Conservation (phyloP, 352 stramenopile species). For the Phytophthora brassicae region DNA sequence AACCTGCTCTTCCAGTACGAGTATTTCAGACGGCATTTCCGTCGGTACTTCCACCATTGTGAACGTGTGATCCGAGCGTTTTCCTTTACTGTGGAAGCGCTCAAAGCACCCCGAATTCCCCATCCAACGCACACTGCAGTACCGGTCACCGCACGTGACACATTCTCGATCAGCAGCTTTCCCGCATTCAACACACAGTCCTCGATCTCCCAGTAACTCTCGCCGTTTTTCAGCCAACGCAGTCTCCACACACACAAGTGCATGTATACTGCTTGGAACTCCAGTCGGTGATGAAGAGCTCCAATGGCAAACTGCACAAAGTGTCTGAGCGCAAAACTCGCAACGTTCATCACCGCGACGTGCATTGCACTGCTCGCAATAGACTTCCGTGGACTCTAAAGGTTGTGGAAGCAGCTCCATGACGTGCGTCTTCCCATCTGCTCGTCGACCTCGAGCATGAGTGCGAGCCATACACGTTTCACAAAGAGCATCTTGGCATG, state of each 20-base stretch:
- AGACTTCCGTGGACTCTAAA: conserved; percentile 39
- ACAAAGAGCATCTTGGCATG: conserved; percentile 71
- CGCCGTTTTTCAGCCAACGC: conserved; percentile 51
- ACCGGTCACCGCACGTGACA: conserved; percentile 62
- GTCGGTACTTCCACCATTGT: conserved; percentile 30
- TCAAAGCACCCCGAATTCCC: conserved; percentile 85
- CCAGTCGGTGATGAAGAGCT: conserved; percentile 30
- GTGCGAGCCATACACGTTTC: conserved; percentile 62
- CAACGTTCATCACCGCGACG: conserved; percentile 59
- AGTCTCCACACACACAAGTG: conserved; percentile 61
- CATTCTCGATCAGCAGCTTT: conserved; percentile 74
- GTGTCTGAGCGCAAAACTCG: conserved; percentile 47
- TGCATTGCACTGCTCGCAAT: conserved; percentile 64
- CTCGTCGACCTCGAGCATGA: conserved; percentile 47
- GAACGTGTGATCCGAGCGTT: conserved; percentile 61
- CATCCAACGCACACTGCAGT: conserved; percentile 87
- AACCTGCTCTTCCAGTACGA: conserved; percentile 58
- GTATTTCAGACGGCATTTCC: conserved; percentile 45
- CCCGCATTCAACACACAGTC: conserved; percentile 73
- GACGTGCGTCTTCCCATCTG: conserved; percentile 37
- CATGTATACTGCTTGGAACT: conserved; percentile 36
- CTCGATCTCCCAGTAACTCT: conserved; percentile 53
- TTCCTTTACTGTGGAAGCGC: conserved; percentile 74
- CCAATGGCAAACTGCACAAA: conserved; percentile 63
- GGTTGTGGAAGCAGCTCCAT: conserved; percentile 55